Percentiles rank a stretch among this genome's conserved stretches.
phyloP scores from a whole-genome alignment of 1,139 yeast species.

The Torulaspora globosa region DNA sequence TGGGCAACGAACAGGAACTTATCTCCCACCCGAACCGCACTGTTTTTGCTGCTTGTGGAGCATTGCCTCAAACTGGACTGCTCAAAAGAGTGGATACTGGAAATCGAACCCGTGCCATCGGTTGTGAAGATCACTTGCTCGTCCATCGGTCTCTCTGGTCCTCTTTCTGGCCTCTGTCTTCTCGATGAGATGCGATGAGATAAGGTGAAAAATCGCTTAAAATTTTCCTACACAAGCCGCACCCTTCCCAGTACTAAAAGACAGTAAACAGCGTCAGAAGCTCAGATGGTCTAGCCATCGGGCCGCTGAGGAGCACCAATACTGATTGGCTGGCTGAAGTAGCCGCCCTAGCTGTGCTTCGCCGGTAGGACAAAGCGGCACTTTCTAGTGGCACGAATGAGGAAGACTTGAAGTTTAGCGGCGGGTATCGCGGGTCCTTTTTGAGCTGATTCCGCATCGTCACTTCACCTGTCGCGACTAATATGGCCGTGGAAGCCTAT shows the following conservation, averaged over 20 bases:
- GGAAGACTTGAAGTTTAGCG: too few relatives aligned
- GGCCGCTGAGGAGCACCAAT: not conserved
- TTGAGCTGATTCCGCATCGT: too few relatives aligned
- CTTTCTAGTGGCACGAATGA: too few relatives aligned
- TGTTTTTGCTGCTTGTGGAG: conserved; percentile 41
- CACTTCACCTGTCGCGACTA: too few relatives aligned
- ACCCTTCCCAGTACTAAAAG: not conserved
- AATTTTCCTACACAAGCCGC: conserved; percentile 9
- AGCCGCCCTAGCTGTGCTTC: too few relatives aligned
- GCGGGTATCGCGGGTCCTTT: too few relatives aligned
- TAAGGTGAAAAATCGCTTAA: conserved; percentile 11
- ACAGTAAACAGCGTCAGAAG: not conserved
- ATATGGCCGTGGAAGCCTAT: too few relatives aligned
- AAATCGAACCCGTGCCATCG: conserved; percentile 27
- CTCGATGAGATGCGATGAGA: conserved; percentile 20
- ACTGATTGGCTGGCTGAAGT: not conserved
- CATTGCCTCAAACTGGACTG: conserved; percentile 35
- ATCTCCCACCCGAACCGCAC: conserved; percentile 40
- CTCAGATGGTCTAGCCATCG: not conserved
- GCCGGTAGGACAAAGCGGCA: too few relatives aligned
- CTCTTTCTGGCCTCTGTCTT: not conserved
- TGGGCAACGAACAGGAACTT: conserved; percentile 59
- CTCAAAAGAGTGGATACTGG: conserved; percentile 32
- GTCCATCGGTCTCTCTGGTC: conserved; percentile 24
- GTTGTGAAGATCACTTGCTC: conserved; percentile 36